Conservation (phyloP, 345 rosid genomes). For the Bretschneidera sinensis region DNA sequence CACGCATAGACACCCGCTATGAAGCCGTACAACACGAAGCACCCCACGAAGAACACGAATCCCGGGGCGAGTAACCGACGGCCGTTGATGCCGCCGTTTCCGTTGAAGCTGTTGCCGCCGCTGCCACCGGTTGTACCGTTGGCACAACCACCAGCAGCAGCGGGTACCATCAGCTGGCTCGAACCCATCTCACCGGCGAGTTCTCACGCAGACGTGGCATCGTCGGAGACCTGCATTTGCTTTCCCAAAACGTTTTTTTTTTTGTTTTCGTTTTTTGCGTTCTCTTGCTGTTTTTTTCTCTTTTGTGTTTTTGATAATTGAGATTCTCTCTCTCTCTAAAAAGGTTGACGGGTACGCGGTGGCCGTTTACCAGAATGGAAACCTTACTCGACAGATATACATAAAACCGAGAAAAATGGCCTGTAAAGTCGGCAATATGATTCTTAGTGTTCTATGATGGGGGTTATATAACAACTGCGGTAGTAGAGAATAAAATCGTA, state of each 20-base stretch:
- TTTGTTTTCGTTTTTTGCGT: neutral
- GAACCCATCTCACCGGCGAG: conserved; percentile 1
- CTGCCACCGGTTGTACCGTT: conserved; percentile 5
- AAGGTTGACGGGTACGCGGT: too few species aligned
- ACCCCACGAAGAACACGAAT: conserved; percentile 42
- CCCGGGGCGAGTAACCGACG: conserved; percentile 41
- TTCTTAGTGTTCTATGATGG: too few species aligned
- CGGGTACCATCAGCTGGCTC: conserved; percentile 21
- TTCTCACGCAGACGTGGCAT: neutral
- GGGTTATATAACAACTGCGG: too few species aligned
- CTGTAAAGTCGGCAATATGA: too few species aligned
- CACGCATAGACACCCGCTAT: conserved; percentile 59
- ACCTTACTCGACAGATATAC: too few species aligned
- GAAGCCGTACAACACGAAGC: conserved; percentile 54
- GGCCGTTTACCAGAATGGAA: too few species aligned
- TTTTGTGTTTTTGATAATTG: too few species aligned
- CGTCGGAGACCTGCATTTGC: neutral
- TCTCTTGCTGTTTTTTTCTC: neutral
- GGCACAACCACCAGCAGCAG: conserved; percentile 20
- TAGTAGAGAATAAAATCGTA: too few species aligned
- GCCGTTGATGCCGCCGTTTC: conserved; percentile 4
- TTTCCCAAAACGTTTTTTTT: neutral
- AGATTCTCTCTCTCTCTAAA: too few species aligned
- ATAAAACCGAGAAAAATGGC: too few species aligned
- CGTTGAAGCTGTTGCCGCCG: neutral